Evolutionary conservation across 2,329 filamentous ascomycete genomes (phyloP).

Genomic region (Sporothrix curviconia): DNA sequence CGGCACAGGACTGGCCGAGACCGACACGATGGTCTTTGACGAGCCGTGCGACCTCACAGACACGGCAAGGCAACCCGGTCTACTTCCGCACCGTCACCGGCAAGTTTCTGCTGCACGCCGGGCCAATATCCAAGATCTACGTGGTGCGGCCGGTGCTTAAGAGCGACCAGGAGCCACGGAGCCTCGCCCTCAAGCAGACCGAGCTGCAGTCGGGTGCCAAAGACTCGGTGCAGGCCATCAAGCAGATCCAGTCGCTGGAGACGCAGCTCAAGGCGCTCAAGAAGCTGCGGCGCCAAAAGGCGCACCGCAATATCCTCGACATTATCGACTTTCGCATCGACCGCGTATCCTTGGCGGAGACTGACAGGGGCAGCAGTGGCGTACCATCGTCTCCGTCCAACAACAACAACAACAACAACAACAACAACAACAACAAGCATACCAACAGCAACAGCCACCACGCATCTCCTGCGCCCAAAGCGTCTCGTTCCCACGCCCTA

Average conservation of each 20-base stretch:
- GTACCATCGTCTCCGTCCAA: neutral
- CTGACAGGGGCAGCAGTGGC: neutral
- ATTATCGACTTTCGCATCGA: conserved; percentile 79
- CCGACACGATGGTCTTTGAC: conserved; percentile 54
- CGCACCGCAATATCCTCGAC: conserved; percentile 73
- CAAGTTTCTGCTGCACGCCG: conserved; percentile 58
- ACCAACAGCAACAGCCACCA: too few species aligned
- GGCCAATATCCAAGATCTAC: conserved; percentile 61
- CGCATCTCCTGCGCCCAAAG: neutral
- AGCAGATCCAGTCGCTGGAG: conserved; percentile 70
- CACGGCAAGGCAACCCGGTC: conserved; percentile 53
- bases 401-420: too few species aligned
- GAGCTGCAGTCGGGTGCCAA: conserved; percentile 51
- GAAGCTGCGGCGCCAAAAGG: conserved; percentile 64
- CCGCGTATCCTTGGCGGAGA: conserved; percentile 20
- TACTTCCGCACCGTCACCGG: conserved; percentile 66
- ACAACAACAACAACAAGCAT: too few species aligned
- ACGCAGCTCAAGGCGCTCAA: conserved; percentile 69
- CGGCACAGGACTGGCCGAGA: conserved; percentile 26
- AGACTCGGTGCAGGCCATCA: conserved; percentile 61
- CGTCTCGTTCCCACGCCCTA: neutral
- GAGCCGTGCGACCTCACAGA: conserved; percentile 59
- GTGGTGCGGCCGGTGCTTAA: conserved; percentile 63
- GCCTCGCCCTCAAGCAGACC: conserved; percentile 69
- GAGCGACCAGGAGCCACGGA: conserved; percentile 49